Conservation (phyloP, 2,329 filamentous ascomycete species). For the Fusarium avenaceum region DNA sequence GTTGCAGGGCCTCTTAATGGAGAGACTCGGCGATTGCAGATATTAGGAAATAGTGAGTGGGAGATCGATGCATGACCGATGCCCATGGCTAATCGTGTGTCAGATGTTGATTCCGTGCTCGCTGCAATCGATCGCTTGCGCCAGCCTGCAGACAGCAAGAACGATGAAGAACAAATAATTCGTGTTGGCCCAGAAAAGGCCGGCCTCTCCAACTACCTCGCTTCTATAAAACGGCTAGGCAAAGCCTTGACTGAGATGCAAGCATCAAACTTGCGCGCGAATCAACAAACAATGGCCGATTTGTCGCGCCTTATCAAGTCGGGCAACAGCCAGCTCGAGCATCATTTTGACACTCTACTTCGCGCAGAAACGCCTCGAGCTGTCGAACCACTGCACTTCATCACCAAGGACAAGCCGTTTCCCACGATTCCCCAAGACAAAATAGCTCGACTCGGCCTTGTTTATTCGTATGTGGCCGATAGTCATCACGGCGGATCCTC, state of each 20-base stretch:
- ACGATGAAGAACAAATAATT: constrained; percentile 91
- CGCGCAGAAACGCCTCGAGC: constrained; percentile 80
- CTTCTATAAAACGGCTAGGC: constrained; percentile 88
- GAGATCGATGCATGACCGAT: constrained; percentile 18
- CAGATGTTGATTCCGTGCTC: constrained; percentile 88
- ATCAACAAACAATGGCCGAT: constrained; percentile 88
- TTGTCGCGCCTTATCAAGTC: constrained; percentile 81
- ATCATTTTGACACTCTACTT: constrained; percentile 83
- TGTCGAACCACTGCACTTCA: constrained; percentile 90
- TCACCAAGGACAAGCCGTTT: constrained; percentile 90
- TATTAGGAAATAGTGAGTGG: constrained; percentile 80
- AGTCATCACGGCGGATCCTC: constrained; percentile 66
- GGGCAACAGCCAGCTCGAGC: constrained; percentile 86
- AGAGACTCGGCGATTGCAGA: constrained; percentile 90
- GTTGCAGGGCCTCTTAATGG: constrained; percentile 93
- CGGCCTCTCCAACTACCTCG: constrained; percentile 86
- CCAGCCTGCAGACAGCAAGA: constrained; percentile 92
- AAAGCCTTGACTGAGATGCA: constrained; percentile 88
- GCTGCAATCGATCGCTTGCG: constrained; percentile 89
- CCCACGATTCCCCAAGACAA: constrained; percentile 83
- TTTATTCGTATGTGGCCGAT: constrained; percentile 81
- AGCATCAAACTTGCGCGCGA: constrained; percentile 90
- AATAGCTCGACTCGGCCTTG: constrained; percentile 79
- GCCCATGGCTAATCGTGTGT: constrained; percentile 28
- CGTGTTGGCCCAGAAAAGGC: constrained; percentile 86